Conservation (phyloP, 352 stramenopile species). For the Phytophthora niederhauseri region DNA sequence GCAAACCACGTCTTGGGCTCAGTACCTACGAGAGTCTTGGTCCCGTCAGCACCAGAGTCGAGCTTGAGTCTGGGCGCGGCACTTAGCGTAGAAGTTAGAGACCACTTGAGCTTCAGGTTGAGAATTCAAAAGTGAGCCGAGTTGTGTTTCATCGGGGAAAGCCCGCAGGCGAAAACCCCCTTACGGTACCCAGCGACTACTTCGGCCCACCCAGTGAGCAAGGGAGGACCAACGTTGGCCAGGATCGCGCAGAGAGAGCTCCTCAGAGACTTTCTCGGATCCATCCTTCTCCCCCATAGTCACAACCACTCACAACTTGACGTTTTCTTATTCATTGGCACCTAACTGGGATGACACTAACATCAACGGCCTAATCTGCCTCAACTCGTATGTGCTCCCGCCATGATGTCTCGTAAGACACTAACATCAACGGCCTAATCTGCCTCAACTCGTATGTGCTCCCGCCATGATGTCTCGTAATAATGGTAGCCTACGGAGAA, state of each 20-base stretch:
- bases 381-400: background rate
- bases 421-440: too few relatives aligned
- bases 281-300: conserved; percentile 2
- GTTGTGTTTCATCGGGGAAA: conserved; percentile 8
- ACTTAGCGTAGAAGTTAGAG: too few relatives aligned
- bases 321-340: conserved; percentile 3
- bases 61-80: too few relatives aligned
- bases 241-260: background rate
- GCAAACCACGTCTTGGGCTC: too few relatives aligned
- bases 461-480: too few relatives aligned
- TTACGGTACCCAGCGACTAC: background rate
- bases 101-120: background rate
- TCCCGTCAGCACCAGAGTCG: too few relatives aligned
- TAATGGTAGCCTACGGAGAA: too few relatives aligned
- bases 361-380: background rate
- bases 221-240: conserved; percentile 2
- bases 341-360: conserved; percentile 1
- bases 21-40: too few relatives aligned
- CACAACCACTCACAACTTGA: conserved; percentile 5
- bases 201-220: background rate
- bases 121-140: conserved; percentile 4
- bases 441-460: too few relatives aligned
- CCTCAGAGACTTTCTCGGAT: background rate
- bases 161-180: background rate
- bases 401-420: conserved; percentile 2